phyloP scores from a whole-genome alignment of 768 basidiomycete genomes.

The Boletus rufocinnamomeus region DNA sequence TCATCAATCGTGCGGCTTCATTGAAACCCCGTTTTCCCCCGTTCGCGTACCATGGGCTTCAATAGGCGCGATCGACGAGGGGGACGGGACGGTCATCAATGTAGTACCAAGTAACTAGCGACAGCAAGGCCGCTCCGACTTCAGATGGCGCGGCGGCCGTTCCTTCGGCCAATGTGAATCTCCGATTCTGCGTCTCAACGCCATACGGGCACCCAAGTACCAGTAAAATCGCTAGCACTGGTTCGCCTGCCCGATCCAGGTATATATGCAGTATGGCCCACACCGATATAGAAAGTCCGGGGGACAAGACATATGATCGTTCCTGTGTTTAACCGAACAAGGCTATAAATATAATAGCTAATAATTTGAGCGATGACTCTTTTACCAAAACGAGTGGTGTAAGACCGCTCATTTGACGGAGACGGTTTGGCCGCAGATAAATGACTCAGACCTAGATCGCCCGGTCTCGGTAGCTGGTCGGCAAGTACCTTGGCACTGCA shows the following conservation, averaged over 20 bases:
- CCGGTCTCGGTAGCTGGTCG: not conserved
- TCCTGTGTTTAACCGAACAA: not conserved
- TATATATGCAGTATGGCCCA: not conserved
- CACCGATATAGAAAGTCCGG: not conserved
- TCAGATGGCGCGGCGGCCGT: too few relatives aligned
- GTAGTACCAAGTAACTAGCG: too few relatives aligned
- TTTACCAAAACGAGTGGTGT: not conserved
- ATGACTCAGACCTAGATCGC: not conserved
- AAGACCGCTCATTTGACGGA: not conserved
- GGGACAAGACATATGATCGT: not conserved
- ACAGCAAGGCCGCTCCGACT: too few relatives aligned
- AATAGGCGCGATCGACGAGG: not conserved
- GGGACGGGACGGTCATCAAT: too few relatives aligned
- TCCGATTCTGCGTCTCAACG: too few relatives aligned
- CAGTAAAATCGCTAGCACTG: not conserved
- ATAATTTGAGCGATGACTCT: not conserved
- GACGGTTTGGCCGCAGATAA: not conserved
- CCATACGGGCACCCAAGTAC: too few relatives aligned
- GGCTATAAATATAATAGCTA: not conserved
- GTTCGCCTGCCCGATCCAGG: not conserved
- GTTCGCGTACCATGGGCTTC: not conserved
- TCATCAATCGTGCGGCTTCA: not conserved
- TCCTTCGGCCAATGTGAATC: too few relatives aligned
- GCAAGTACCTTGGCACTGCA: not conserved
- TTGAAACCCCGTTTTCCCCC: not conserved